Evolutionary conservation across 306 rosid species (phyloP), one percentile per base, ranked within the genome.

Genomic region (Corylus avellana): DNA sequence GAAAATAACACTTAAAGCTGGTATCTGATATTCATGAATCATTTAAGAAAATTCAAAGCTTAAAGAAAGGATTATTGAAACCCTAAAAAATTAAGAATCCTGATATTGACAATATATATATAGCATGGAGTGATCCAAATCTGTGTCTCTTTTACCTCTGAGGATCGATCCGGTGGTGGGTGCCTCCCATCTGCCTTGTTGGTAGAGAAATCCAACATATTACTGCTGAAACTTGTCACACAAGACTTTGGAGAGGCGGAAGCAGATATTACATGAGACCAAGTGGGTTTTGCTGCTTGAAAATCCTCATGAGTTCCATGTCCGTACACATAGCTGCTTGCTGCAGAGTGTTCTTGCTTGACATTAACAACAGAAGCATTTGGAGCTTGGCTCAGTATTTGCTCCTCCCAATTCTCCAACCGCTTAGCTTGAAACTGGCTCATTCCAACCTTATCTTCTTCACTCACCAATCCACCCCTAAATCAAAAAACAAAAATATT

Each of bases 201-300:
- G 87, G 78, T 87, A 46, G 99, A 79, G 85, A 96, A 96, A 88
- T 96, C 99, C 80, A 96, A 80, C 86, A 93, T 86, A 89, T 87
- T 91, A 86, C 80, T 92, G 56, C 86, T 92, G 86, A 92, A 94
- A 82, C 88, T 91, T 13, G 96, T 90, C 44, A 91, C 88, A 78
- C 96, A 87, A 9, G 98, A 93, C 53, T 89, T 89, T 5, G 92
- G 97, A 76, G 94, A 85, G 12, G 25, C 25, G 25, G 88, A 72
- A 37, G 78, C 42, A 17, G 92, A 76, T 80, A 84, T 79, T 48
- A 85, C 76, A 63, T 79, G 91, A 53, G 93, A 88, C 96, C 93
- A 89, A 46, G 85, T 62, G 47, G 88, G 77, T 51, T 80, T 85
- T 61, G 77, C 57, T 42, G 84, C 56, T 29, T 83, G 92, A 80